Percentiles rank a stretch among this genome's conserved stretches.
Conservation (phyloP, 2,329 filamentous ascomycete species). For the Lomentospora prolificans region DNA sequence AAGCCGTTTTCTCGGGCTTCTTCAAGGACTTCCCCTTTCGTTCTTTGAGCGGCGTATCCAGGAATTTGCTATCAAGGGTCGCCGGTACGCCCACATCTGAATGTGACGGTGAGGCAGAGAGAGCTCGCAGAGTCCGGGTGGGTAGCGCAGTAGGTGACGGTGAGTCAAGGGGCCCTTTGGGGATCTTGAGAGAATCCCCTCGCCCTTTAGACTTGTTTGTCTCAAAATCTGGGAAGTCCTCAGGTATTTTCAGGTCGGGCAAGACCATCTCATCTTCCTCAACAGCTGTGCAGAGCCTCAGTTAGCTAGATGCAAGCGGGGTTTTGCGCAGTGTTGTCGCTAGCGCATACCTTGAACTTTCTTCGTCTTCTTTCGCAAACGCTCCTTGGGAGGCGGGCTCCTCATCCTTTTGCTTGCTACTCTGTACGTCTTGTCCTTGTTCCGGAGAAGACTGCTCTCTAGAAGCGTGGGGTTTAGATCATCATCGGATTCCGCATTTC, state of each 20-base stretch:
- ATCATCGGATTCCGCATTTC: not conserved
- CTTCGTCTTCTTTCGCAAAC: not conserved
- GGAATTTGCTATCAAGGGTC: not conserved
- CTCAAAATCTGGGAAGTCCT: not conserved
- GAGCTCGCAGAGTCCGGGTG: not conserved
- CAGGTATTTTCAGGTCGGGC: not conserved
- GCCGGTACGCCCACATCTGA: not conserved
- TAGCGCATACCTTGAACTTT: not conserved
- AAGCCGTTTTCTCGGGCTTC: not conserved
- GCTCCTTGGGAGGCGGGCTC: not conserved
- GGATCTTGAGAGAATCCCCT: not conserved
- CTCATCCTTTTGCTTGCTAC: not conserved
- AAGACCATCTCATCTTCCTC: not conserved
- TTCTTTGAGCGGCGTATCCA: not conserved
- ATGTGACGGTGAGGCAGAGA: not conserved
- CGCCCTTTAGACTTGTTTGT: not conserved
- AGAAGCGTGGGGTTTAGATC: not conserved
- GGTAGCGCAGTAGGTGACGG: not conserved
- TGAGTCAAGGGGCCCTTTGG: not conserved
- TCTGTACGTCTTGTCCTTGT: not conserved
- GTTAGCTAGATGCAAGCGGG: conserved; percentile 5
- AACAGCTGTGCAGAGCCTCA: conserved; percentile 2
- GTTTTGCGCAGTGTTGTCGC: too few species aligned
- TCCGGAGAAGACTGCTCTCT: not conserved
- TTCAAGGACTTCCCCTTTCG: not conserved